phyloP scores from a whole-genome alignment of 768 basidiomycete genomes.

The Suillus ampliporus region DNA sequence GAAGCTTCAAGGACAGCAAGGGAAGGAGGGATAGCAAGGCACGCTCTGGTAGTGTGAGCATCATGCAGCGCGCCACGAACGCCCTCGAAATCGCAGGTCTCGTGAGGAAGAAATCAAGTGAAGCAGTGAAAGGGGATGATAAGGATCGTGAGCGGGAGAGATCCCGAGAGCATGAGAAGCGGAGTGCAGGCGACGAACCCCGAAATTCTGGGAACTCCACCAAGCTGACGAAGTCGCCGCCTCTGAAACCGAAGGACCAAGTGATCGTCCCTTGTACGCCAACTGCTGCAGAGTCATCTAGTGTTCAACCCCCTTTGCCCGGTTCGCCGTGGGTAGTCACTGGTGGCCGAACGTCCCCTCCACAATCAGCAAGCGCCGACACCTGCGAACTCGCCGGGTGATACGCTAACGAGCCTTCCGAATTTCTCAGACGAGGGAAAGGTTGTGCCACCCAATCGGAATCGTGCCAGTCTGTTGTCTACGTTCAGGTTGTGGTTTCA shows the following conservation, averaged over 20 bases:
- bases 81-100: conserved; percentile 86
- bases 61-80: conserved; percentile 95
- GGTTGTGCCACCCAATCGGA: conserved; percentile 49
- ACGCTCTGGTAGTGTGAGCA: conserved; percentile 89
- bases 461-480: conserved; percentile 81
- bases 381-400: conserved; percentile 58
- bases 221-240: conserved; percentile 74
- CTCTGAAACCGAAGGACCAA: conserved; percentile 57
- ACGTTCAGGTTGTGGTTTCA: conserved; percentile 93
- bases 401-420: conserved; percentile 55
- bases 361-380: conserved; percentile 45
- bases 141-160: conserved; percentile 46
- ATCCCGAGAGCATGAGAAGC: conserved; percentile 50
- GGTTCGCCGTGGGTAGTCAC: conserved; percentile 82
- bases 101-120: conserved; percentile 81
- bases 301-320: conserved; percentile 38
- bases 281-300: conserved; percentile 39
- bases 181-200: conserved; percentile 55
- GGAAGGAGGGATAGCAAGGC: conserved; percentile 61
- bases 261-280: conserved; percentile 55
- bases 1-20: conserved; percentile 58
- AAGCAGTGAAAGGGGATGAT: conserved; percentile 72
- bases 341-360: conserved; percentile 46
- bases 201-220: conserved; percentile 61
- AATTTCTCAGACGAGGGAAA: conserved; percentile 42